A percentile compares a stretch with the other conserved stretches of the same genome.
These are phyloP conservation scores for Chaetomiaceae sp. DNA, from an alignment of 2,329 filamentous ascomycete species.

Conservation along the genomic window DNA sequence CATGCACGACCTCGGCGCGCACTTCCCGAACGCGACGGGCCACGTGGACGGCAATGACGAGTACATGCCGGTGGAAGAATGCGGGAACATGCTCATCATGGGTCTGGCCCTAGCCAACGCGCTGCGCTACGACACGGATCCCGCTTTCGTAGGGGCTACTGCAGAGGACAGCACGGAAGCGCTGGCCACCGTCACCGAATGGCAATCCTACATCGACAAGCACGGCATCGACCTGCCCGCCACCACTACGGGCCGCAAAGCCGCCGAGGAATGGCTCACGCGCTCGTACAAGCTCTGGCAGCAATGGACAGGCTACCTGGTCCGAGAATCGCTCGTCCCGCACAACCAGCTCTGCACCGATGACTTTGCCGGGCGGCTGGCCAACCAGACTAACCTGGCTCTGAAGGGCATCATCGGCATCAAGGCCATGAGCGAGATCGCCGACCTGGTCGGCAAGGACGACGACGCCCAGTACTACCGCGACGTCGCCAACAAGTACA, in stretches of 20 bases:
- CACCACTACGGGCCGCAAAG: slow-evolving; percentile 19
- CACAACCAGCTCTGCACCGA: slow-evolving; percentile 68
- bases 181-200: slow-evolving; percentile 9
- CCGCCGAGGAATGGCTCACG: slow-evolving; percentile 33
- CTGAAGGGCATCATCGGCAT: slow-evolving; percentile 77
- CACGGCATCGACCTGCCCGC: slow-evolving; percentile 27
- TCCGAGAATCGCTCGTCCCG: slow-evolving; percentile 64
- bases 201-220: slow-evolving; percentile 21
- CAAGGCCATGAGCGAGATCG: slow-evolving; percentile 69
- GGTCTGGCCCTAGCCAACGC: slow-evolving; percentile 73
- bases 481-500: slow-evolving; percentile 60
- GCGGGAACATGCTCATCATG: slow-evolving; percentile 74
- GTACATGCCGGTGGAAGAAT: slow-evolving; percentile 73
- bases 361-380: slow-evolving; percentile 68
- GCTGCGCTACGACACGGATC: slow-evolving; percentile 57
- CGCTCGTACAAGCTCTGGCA: slow-evolving; percentile 60
- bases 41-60: slow-evolving; percentile 66
- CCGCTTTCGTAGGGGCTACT: slow-evolving; percentile 41
- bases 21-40: slow-evolving; percentile 73
- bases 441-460: slow-evolving; percentile 52
- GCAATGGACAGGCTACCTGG: slow-evolving; percentile 66
- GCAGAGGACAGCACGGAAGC: slow-evolving; percentile 2
- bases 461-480: slow-evolving; percentile 41
- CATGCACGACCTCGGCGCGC: slow-evolving; percentile 70
- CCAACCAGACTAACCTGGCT: slow-evolving; percentile 69